Evolutionary conservation across 2,329 filamentous ascomycete species (phyloP), one percentile per base, ranked within the genome.

Genomic region (Colletotrichum sidae): DNA sequence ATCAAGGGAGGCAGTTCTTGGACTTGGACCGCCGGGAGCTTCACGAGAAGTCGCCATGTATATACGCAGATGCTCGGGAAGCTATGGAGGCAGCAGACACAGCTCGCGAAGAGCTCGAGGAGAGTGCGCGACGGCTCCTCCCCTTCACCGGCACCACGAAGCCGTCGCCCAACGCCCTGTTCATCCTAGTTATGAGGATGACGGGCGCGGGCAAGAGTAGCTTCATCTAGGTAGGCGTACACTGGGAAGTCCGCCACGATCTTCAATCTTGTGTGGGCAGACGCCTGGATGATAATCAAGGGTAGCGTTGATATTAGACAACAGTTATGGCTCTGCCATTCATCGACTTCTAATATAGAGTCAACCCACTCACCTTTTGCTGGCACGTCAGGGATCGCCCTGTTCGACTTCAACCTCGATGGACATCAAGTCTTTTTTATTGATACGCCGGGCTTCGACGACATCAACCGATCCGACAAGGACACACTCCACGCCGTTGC

Each of bases 401-500:
- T 49, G 3, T 25, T 49, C 45, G 45, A 49, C 25, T 49, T 49
- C 15, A 3, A 49, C 7, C 45, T 49, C 45, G 45, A 47, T 41
- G 54, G 41, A 11, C 42, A 15, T 9, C 70, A 61, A 61, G 68
- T 77, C 37, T 65, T 70, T 37, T 69, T 82, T 4, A 75, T 82
- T 46, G 80, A 82, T 33, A 82, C 80, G 0, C 80, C 80, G 0
- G 80, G 80, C 0, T 82, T 82, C 62, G 74, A 81, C 51, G 80
- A 83, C 46, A 81, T 78, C 0, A 67, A 73, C 13, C 68, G 71
- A 37, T 73, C 70, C 4, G 80, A 83, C 45, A 17, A 17, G 15
- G 15, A 17, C 15, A 17, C 15, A 17, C 15, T 83, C 1, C 53
- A 63, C 2, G 73, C 77, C 37, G 77, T 81, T 17, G 76, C 77